Base-by-base conservation (phyloP, 2,329 filamentous ascomycete genomes). In the Fusarium sp. region DNA sequence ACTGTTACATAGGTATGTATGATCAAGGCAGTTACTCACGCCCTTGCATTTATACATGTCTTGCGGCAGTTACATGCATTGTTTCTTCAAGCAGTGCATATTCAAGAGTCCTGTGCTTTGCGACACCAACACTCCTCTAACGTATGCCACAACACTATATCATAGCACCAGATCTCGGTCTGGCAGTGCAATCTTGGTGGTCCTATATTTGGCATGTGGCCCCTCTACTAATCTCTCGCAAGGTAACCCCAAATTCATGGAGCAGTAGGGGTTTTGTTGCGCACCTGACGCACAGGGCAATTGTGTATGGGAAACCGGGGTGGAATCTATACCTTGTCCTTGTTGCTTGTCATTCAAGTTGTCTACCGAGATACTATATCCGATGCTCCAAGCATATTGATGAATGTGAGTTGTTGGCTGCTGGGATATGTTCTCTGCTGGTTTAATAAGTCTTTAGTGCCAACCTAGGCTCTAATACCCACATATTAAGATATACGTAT, bases 161-260 rank as follows among this genome's bases (percentile, higher is more conserved):
- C 19, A 24, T 43, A 15, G 25, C 56, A 40, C 28, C 34, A 48
- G 26, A 38, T 38, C 36, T 50, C 49, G 35, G 32, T 38, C 39
- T 36, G 41, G 36, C 34, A n/a, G 19, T 49, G 26, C 26, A 48
- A 53, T 35, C 26, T 53, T 39, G 19, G 25, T 6, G 46, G 55
- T 41, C 11, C 61, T 65, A 62, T 49, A 53, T 65, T 62, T 58
- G 52, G 61, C 34, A 46, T 19, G 39, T 44, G 24, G 34, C 45
- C 36, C 41, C 42, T 50, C 39, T 38, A 28, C 28, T 42, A 42
- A 64, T 61, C 11, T 55, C 38, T 40, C n/a, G 12, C n/a, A 31
- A 31, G 7, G 45, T 56, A 25, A 29, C 35, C 61, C 60, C 42
- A 47, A 32, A 41, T 29, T 46, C 31, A 53, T 53, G 40, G 46